Base-by-base conservation (phyloP, 345 rosid genomes). In the Physaria fendleri region DNA sequence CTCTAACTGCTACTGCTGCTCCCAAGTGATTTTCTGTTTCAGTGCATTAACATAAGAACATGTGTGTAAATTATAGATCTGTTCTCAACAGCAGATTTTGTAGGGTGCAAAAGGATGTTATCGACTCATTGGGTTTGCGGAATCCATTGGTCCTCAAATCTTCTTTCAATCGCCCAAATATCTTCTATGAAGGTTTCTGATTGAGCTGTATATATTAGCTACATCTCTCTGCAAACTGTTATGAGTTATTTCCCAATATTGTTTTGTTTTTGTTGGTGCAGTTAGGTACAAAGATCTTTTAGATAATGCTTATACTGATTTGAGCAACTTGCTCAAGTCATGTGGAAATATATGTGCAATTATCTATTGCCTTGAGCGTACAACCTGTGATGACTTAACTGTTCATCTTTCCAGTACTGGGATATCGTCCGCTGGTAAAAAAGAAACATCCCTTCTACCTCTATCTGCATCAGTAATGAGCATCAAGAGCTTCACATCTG, bases 1-100 rank as follows among this genome's bases (percentile, higher is more conserved):
- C 99, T 29, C 76, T 89, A 74, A 93, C 99, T 1, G 99, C 95
- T 49, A 89, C 99, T 67, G 99, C 99, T 71, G 88, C 73, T 79
- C 97, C 94, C 7, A 87, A 85, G 99, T 93, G 54, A 64, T 79
- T 30, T 73, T 45, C 42, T 52, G 9, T 62, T 32, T 18, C 59
- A 55, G 17, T 55, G 45, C 44, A 61, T 16, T 69, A 5, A 2
- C 54, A 8, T 10, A 20, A 24, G 8, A 53, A 51, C 8, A 34
- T 40, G 12, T 21, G 27, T 35, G 58, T 39, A 39, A 17, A 30
- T 22, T 47, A 12, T 47, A 32, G 38, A 62, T 33, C 30, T 16
- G 7, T 39, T 62, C 38, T 47, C 40, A 69, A 47, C 53, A 30
- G 30, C 3, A 28, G 58, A 56, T 57, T 63, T 65, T 76, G 56